Evolutionary conservation across 441 rosid genomes (phyloP).

Genomic region (Syzygium malaccense): DNA sequence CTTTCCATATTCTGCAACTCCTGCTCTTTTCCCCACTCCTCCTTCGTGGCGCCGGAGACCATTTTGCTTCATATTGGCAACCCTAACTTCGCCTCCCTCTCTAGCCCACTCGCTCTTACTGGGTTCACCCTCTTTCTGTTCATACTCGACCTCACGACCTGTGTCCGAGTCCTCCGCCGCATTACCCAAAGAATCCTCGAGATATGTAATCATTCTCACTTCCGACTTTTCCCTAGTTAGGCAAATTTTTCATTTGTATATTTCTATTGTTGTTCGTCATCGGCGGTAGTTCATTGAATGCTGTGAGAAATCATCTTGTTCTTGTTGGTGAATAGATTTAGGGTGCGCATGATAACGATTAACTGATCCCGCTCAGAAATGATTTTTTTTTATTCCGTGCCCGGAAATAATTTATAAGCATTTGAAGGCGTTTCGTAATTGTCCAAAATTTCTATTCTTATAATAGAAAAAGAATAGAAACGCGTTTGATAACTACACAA

Average conservation of each 20-base stretch:
- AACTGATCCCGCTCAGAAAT: too few species aligned
- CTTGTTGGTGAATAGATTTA: neutral
- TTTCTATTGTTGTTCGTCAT: neutral
- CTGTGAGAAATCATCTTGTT: neutral
- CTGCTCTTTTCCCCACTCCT: neutral
- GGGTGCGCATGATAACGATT: too few species aligned
- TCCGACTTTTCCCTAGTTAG: neutral
- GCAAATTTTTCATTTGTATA: neutral
- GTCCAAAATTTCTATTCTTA: too few species aligned
- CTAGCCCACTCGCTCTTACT: neutral
- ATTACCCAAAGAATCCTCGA: neutral
- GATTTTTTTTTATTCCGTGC: too few species aligned
- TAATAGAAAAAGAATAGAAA: too few species aligned
- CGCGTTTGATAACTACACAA: too few species aligned
- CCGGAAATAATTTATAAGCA: too few species aligned
- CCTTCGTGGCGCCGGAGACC: neutral
- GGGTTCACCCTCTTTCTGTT: too few species aligned
- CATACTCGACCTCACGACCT: too few species aligned
- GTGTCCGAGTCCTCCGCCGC: too few species aligned
- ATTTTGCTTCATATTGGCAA: neutral
- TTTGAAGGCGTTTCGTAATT: too few species aligned
- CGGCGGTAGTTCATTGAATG: neutral
- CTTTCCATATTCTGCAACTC: neutral
- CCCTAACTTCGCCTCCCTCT: too few species aligned
- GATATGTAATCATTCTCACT: neutral